Evolutionary conservation across 768 basidiomycete species (phyloP).

Genomic region (Sarcomyxa edulis): DNA sequence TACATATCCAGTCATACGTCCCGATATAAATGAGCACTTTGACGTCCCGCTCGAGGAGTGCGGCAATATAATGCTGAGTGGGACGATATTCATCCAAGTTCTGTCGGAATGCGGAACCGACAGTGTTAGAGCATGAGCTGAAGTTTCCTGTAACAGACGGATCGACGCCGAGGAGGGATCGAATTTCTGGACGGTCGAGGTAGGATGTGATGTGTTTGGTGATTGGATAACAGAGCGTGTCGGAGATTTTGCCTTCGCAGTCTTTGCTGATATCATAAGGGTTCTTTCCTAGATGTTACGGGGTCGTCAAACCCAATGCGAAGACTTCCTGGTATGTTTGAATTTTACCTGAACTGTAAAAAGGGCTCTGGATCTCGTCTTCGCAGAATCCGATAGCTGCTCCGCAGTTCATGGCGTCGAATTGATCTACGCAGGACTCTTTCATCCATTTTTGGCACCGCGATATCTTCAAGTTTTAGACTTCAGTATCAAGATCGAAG

Average conservation of each 20-base stretch:
- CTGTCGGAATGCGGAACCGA: constrained; percentile 41
- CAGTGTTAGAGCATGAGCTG: constrained; percentile 25
- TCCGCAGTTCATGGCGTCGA: constrained; percentile 60
- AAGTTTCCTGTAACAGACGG: constrained; percentile 28
- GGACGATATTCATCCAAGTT: constrained; percentile 27
- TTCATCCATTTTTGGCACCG: constrained; percentile 57
- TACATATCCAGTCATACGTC: constrained; percentile 55
- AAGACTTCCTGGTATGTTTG: neutral
- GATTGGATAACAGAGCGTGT: constrained; percentile 55
- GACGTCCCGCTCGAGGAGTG: constrained; percentile 53
- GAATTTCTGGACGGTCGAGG: constrained; percentile 54
- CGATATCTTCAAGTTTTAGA: constrained; percentile 58
- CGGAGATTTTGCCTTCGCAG: constrained; percentile 43
- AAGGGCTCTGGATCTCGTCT: constrained; percentile 35
- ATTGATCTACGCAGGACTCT: constrained; percentile 52
- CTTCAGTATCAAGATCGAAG: constrained; percentile 18
- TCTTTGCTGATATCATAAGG: constrained; percentile 66
- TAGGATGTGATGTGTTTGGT: constrained; percentile 48
- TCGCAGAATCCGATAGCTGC: constrained; percentile 62
- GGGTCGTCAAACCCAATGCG: constrained; percentile 23
- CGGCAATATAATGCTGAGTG: constrained; percentile 43
- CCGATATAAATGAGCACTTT: constrained; percentile 55
- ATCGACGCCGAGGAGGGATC: constrained; percentile 58
- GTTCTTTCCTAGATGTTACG: constrained; percentile 39
- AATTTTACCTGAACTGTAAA: constrained; percentile 24